phyloP scores from a whole-genome alignment of 129 eudicot species.

The Helichrysum umbraculigerum region DNA sequence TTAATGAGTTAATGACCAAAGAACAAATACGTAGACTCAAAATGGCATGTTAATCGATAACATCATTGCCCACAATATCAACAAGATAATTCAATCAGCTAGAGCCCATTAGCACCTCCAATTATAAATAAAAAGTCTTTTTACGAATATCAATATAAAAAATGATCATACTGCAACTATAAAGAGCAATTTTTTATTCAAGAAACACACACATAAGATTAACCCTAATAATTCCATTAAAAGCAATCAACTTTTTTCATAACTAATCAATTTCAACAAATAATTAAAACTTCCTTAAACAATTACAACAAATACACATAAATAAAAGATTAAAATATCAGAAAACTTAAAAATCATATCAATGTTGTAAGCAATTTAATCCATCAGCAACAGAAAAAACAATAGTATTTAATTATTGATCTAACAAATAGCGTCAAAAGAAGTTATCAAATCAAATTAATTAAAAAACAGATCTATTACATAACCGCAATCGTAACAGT shows the following conservation, averaged over 20 bases:
- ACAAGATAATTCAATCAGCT: background rate
- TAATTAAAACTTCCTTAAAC: background rate
- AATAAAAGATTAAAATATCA: background rate
- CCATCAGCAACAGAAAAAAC: background rate
- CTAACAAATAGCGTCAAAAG: background rate
- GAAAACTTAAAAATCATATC: too few relatives aligned
- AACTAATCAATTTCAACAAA: background rate
- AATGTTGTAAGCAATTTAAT: too few relatives aligned
- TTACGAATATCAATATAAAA: too few relatives aligned
- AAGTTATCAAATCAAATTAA: background rate
- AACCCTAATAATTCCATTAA: background rate
- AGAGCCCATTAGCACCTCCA: background rate
- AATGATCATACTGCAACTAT: too few relatives aligned
- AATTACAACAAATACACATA: background rate
- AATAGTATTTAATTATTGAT: background rate
- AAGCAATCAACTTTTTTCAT: background rate
- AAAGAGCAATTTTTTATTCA: background rate
- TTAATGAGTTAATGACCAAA: background rate
- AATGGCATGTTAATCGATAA: background rate
- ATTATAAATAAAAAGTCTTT: background rate
- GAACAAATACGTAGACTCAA: too few relatives aligned
- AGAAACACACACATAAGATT: background rate
- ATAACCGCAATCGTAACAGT: background rate
- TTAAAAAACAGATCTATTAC: background rate
- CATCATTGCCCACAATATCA: background rate